Conservation (phyloP, 805 yeast species). For the Candida krabiensis region DNA sequence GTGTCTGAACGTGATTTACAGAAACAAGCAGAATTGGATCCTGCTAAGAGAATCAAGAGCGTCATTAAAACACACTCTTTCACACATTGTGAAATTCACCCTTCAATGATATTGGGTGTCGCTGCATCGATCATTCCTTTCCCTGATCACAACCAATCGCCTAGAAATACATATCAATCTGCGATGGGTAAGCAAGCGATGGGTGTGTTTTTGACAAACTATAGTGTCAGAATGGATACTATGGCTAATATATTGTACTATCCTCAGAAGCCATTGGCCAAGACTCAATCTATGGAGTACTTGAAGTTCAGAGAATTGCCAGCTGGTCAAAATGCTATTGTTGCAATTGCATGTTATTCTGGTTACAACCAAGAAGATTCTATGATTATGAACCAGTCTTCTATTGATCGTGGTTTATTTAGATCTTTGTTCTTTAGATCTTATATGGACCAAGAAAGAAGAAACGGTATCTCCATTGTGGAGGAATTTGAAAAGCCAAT, state of each 20-base stretch:
- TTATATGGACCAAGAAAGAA: constrained; percentile 97
- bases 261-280: constrained; percentile 97
- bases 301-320: constrained; percentile 97
- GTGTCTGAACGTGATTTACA: constrained; percentile 39
- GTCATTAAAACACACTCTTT: constrained; percentile 64
- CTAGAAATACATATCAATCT: constrained; percentile 98
- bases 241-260: constrained; percentile 98
- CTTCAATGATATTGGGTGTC: constrained; percentile 97
- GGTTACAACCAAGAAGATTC: constrained; percentile 99
- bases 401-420: constrained; percentile 95
- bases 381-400: constrained; percentile 98
- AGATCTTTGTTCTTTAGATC: constrained; percentile 95
- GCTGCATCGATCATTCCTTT: constrained; percentile 99
- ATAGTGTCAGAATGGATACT: constrained; percentile 97
- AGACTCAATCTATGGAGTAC: constrained; percentile 97
- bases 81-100: constrained; percentile 99
- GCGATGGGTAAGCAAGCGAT: constrained; percentile 99
- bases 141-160: constrained; percentile 99
- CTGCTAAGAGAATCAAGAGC: constrained; percentile 82
- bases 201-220: constrained; percentile 97
- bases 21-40: constrained; percentile 50
- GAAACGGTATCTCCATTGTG: constrained; percentile 97
- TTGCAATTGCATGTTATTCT: constrained; percentile 96
- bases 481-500: constrained; percentile 98
- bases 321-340: constrained; percentile 98